These are phyloP conservation scores for Grigorovia humatica DNA, from an alignment of 805 yeast species.

Conservation along the genomic window DNA sequence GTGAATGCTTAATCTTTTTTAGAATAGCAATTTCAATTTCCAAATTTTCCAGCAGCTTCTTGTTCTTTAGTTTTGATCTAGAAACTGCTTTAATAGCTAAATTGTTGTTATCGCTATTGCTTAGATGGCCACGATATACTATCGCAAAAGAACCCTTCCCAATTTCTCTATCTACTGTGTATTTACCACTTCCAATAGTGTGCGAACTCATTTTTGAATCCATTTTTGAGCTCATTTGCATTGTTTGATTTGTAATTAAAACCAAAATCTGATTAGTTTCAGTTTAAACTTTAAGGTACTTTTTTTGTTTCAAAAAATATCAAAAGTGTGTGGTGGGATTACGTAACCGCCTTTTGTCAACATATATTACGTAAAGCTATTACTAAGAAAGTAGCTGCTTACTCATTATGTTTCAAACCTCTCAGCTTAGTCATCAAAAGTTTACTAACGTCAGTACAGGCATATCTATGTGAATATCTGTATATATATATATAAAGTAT, in stretches of 20 bases:
- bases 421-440: too few relatives aligned
- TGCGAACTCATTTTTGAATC: not conserved
- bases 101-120: slow-evolving; percentile 28
- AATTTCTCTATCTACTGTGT: slow-evolving; percentile 43
- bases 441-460: too few relatives aligned
- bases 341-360: not conserved
- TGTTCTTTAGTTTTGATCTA: slow-evolving; percentile 69
- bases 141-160: slow-evolving; percentile 96
- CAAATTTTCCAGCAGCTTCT: slow-evolving; percentile 78
- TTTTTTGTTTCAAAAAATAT: not conserved
- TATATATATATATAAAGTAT: too few relatives aligned
- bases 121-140: slow-evolving; percentile 74
- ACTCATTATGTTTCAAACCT: too few relatives aligned
- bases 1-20: slow-evolving; percentile 84
- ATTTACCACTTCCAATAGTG: slow-evolving; percentile 13
- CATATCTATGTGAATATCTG: too few relatives aligned
- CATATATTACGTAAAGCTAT: too few relatives aligned
- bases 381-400: too few relatives aligned
- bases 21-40: slow-evolving; percentile 87
- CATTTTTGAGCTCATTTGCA: slow-evolving; percentile 4
- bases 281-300: not conserved
- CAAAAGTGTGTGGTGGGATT: not conserved
- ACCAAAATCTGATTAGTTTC: not conserved
- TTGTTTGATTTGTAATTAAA: slow-evolving; percentile 3
- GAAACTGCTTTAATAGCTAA: slow-evolving; percentile 88